Conservation (phyloP, 2,329 filamentous ascomycete genomes). For the Orbilia blumenaviensis region DNA sequence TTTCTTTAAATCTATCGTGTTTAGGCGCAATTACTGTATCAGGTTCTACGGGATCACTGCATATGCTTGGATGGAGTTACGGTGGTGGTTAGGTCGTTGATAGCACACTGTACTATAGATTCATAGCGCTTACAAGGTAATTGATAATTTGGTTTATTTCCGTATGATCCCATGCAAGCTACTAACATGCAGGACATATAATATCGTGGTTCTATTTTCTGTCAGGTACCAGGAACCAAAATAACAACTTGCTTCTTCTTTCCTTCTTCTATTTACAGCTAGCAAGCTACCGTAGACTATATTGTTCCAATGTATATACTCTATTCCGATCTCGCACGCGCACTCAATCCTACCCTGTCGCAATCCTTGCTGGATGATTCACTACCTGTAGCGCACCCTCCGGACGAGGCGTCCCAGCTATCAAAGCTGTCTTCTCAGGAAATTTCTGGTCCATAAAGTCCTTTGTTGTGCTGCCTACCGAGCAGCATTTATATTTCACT, state of each 20-base stretch:
- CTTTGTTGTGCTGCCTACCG: too few relatives aligned
- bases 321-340: constrained; percentile 33
- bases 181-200: constrained; percentile 4
- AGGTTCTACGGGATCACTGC: constrained; percentile 45
- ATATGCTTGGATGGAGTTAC: constrained; percentile 48
- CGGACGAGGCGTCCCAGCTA: too few relatives aligned
- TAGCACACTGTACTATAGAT: constrained; percentile 52
- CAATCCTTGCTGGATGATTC: too few relatives aligned
- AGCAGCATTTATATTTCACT: too few relatives aligned
- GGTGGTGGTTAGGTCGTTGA: constrained; percentile 48
- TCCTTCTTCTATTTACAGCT: neutral
- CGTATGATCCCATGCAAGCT: neutral
- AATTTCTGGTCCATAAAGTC: too few relatives aligned
- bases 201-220: neutral
- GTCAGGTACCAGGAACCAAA: constrained; percentile 8
- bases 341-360: too few relatives aligned
- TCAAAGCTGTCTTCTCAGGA: too few relatives aligned
- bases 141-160: constrained; percentile 32
- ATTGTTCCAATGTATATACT: neutral
- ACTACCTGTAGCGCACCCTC: too few relatives aligned
- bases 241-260: neutral
- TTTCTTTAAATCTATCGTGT: constrained; percentile 17
- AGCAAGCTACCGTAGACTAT: constrained; percentile 14
- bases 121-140: constrained; percentile 52
- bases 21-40: constrained; percentile 42